Evolutionary conservation across 257 asterid species (phyloP).

Genomic region (Solanum appendiculatum): DNA sequence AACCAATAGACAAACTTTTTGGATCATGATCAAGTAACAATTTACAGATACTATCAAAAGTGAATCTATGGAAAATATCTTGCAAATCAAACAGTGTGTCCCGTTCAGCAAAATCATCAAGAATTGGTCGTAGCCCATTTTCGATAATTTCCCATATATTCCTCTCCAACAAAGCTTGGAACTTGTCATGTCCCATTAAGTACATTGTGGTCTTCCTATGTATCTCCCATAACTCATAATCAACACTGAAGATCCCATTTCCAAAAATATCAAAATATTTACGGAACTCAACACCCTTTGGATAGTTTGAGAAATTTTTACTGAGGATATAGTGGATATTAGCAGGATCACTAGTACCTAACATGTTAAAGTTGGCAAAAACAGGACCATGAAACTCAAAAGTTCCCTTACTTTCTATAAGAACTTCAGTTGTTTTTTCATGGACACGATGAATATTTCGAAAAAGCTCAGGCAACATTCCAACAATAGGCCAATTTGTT

Average conservation of each 20-base stretch:
- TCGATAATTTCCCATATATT: background rate
- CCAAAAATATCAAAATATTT: background rate
- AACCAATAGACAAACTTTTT: background rate
- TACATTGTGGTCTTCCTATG: background rate
- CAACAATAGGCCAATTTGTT: background rate
- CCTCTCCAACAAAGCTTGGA: background rate
- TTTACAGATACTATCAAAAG: background rate
- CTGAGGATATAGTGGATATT: background rate
- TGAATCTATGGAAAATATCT: background rate
- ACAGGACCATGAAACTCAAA: background rate
- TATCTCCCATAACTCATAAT: background rate
- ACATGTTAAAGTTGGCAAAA: background rate
- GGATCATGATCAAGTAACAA: background rate
- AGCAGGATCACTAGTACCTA: background rate
- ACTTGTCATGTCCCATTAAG: background rate
- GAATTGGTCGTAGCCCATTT: background rate
- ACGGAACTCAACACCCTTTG: background rate
- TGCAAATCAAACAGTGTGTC: background rate
- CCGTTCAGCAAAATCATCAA: background rate
- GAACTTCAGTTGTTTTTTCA: background rate
- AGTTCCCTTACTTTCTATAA: background rate
- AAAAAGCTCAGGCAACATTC: background rate
- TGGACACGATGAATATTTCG: background rate
- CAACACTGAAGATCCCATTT: background rate
- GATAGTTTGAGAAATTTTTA: background rate